Base-by-base conservation (phyloP, 2,329 filamentous ascomycete genomes). In the Cercospora zeae-maydis region DNA sequence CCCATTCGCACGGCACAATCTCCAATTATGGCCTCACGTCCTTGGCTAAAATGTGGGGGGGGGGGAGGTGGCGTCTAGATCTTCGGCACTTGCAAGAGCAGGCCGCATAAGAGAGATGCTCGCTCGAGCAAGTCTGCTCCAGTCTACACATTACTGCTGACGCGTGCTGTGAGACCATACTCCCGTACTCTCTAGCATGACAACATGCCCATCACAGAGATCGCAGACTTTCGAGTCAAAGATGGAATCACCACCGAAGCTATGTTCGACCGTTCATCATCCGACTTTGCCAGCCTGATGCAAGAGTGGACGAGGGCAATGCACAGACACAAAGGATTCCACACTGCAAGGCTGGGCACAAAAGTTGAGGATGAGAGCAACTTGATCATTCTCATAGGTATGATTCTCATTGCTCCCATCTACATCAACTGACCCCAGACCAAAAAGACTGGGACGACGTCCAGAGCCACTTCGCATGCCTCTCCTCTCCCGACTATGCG, bases 391-490 rank as follows among this genome's bases (percentile, higher is more conserved):
- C n/a, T 42, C 39, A 42, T 42, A 19, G 39, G 39, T 42, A 42
- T 42, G 39, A 4, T 42, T 42, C 39, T 19, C 19, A 6, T 27
- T 27, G 6, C 24, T 6, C 24, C 24, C 24, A 27, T 27, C 24
- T 27, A 3, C 24, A 6, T 27, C 3, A 27, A 42, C 39, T 42
- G 39, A 42, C 39, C 39, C 3, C 24, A 21, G n/a, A 42, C 16
- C 16, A 19, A 42, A 42, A 42, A 42, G 39, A 42, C 39, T 62
- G 60, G 60, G 60, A 62, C 45, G 58, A 27, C 34, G n/a, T 62
- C 3, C 53, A 62, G 52, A 33, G 45, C 19, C 60, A 62, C 36
- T 45, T 58, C 33, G 39, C 53, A 33, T 53, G 33, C 36, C 53
- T 62, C 4, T 37, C 21, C 34, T 42, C 39, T 37, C 33, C 42